phyloP scores from a whole-genome alignment of 345 rosid species.

The Citrus sinensis region DNA sequence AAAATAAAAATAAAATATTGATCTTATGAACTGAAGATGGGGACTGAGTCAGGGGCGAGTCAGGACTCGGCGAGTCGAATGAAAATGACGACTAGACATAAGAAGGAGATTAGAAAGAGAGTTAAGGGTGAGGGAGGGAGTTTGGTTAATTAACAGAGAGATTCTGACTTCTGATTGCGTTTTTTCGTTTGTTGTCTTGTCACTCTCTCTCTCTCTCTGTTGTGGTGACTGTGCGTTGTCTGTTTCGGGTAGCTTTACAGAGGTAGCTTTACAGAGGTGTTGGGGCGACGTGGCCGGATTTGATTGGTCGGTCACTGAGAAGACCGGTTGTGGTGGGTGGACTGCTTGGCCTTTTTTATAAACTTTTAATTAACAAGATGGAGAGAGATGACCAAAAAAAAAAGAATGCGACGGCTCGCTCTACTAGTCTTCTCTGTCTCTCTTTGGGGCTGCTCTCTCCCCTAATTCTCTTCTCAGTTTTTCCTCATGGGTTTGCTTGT shows the following conservation, averaged over 20 bases:
- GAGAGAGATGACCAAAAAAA: neutral
- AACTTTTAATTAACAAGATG: too few species aligned
- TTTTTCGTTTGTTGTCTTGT: neutral
- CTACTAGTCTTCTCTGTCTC: neutral
- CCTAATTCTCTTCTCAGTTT: neutral
- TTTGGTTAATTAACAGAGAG: conserved; percentile 20
- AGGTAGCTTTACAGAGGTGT: conserved; percentile 23
- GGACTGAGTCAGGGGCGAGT: conserved; percentile 6
- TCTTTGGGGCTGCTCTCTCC: neutral
- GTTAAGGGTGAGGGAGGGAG: conserved; percentile 14
- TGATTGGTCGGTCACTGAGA: conserved; percentile 21
- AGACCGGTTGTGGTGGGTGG: conserved; percentile 26
- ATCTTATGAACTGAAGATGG: conserved; percentile 2
- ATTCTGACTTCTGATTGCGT: neutral
- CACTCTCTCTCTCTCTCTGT: too few species aligned
- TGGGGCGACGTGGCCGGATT: conserved; percentile 22
- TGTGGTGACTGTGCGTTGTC: too few species aligned
- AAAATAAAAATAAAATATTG: neutral
- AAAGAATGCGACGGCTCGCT: neutral
- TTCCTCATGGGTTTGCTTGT: neutral
- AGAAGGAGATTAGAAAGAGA: conserved; percentile 18
- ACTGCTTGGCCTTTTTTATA: neutral
- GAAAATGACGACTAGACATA: conserved; percentile 33
- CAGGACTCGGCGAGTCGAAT: conserved; percentile 28
- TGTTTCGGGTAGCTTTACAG: conserved; percentile 19